Evolutionary conservation across 2,329 filamentous ascomycete species (phyloP).

Genomic region (Colletotrichum tropicale): DNA sequence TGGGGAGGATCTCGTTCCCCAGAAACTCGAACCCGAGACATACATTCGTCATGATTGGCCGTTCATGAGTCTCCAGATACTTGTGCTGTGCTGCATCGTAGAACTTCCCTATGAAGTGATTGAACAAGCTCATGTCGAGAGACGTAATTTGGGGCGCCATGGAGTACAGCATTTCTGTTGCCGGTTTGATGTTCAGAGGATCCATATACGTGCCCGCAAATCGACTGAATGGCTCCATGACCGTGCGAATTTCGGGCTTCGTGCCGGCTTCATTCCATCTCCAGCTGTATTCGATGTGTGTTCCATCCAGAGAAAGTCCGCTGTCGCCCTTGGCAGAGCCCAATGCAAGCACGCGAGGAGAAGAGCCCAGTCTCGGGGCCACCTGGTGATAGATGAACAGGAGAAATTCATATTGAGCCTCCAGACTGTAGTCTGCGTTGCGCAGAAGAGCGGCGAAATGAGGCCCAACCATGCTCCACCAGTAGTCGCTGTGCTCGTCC

Average conservation of each 20-base stretch:
- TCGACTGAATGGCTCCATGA: background rate
- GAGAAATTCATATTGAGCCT: background rate
- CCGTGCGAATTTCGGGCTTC: background rate
- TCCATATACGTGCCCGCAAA: constrained; percentile 6
- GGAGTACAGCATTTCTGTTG: background rate
- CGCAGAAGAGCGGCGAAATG: background rate
- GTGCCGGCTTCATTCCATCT: background rate
- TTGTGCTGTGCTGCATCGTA: background rate
- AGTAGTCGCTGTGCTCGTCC: constrained; percentile 3
- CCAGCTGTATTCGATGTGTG: constrained; percentile 6
- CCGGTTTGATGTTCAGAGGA: background rate
- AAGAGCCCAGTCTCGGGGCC: background rate
- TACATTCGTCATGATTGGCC: background rate
- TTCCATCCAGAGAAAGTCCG: background rate
- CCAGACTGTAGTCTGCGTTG: background rate
- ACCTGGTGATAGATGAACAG: background rate
- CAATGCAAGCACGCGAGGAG: background rate
- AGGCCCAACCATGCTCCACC: background rate
- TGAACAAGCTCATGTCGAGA: constrained; percentile 1
- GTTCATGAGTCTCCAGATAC: background rate
- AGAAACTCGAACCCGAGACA: constrained; percentile 5
- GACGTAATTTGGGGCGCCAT: background rate
- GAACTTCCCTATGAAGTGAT: background rate
- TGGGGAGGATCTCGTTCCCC: background rate
- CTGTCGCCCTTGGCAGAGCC: background rate